Percentiles rank a stretch among this genome's conserved stretches.
Conservation (phyloP, 148 eudicot species). For the Selenicereus undatus region DNA sequence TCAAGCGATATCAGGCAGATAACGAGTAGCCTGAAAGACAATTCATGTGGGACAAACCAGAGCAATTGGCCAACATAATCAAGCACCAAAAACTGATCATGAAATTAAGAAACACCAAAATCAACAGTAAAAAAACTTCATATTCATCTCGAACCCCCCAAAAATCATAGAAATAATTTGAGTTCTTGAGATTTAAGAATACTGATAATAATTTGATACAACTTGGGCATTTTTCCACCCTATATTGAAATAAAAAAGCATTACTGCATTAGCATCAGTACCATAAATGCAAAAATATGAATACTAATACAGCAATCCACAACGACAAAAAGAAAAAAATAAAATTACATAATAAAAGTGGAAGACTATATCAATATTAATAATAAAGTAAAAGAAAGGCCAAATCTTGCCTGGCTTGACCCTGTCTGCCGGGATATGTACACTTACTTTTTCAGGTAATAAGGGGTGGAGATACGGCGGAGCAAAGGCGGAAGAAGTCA, state of each 20-base stretch:
- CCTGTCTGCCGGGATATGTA: slow-evolving; percentile 43
- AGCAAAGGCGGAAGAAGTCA: not conserved
- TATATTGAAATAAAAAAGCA: not conserved
- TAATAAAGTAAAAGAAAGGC: not conserved
- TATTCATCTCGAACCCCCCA: not conserved
- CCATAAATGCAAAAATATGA: not conserved
- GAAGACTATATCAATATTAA: not conserved
- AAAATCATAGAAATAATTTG: not conserved
- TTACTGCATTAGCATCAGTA: not conserved
- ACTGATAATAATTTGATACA: not conserved
- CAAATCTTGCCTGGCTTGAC: slow-evolving; percentile 45
- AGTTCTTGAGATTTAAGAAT: not conserved
- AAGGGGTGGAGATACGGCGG: not conserved
- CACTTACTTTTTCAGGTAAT: slow-evolving; percentile 21
- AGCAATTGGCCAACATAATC: not conserved
- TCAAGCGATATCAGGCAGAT: not conserved
- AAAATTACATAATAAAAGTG: not conserved
- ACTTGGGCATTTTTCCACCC: not conserved
- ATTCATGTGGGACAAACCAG: not conserved
- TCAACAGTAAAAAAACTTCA: not conserved
- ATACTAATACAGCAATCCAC: not conserved
- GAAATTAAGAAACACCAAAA: not conserved
- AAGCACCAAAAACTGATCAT: not conserved
- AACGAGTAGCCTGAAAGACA: not conserved
- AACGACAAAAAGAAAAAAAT: not conserved